Evolutionary conservation across 176 grass and related monocot genomes (phyloP).

Genomic region (Tillandsia leiboldiana): DNA sequence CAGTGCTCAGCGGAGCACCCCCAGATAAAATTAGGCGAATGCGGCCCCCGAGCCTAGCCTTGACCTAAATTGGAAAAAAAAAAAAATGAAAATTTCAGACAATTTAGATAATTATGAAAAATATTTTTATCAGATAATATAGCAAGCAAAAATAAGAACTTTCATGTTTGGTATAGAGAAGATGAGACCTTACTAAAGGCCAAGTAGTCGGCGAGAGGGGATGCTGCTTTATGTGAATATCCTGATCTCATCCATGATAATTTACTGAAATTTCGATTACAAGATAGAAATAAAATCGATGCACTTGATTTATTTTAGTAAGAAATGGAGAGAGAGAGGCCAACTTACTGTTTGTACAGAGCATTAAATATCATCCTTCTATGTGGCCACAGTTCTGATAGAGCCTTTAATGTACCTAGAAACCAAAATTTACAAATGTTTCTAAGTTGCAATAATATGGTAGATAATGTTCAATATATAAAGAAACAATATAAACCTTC

Average conservation of each 20-base stretch:
- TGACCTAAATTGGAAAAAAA: slow-evolving; percentile 55
- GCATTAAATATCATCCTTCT: slow-evolving; percentile 93
- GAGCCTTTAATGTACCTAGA: slow-evolving; percentile 73
- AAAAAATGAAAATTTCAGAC: background rate
- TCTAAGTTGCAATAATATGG: background rate
- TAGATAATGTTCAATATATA: background rate
- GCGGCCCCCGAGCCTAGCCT: slow-evolving; percentile 81
- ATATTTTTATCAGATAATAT: background rate
- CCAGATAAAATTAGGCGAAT: slow-evolving; percentile 88
- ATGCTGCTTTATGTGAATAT: slow-evolving; percentile 70
- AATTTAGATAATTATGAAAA: background rate
- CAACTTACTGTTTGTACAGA: slow-evolving; percentile 79
- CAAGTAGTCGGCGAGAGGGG: slow-evolving; percentile 76
- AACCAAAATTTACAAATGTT: slow-evolving; percentile 2
- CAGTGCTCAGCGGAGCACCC: slow-evolving; percentile 75
- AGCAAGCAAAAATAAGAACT: background rate
- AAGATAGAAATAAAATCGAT: slow-evolving; percentile 14
- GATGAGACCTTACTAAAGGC: slow-evolving; percentile 79
- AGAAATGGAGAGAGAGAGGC: slow-evolving; percentile 24
- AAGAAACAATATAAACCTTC: slow-evolving; percentile 44
- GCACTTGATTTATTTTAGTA: slow-evolving; percentile 18
- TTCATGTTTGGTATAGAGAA: background rate
- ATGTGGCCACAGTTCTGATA: slow-evolving; percentile 78
- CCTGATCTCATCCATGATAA: slow-evolving; percentile 75
- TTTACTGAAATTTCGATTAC: slow-evolving; percentile 45